Evolutionary conservation across 2,329 filamentous ascomycete species (phyloP).

Genomic region (Penicillium sp.): DNA sequence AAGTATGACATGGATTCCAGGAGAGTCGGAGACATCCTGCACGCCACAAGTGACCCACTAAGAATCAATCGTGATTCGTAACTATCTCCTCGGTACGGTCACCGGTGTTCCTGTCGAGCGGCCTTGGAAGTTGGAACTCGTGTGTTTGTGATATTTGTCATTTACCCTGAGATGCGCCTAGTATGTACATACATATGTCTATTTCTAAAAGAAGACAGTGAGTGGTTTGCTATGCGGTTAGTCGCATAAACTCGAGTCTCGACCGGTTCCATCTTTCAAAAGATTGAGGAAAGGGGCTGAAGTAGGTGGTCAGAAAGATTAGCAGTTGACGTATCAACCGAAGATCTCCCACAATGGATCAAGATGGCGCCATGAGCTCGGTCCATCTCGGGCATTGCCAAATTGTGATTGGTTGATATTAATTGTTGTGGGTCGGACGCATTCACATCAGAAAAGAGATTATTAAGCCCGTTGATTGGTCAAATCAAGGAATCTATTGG

Average conservation of each 20-base stretch:
- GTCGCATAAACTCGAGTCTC: neutral
- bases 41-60: constrained; percentile 1
- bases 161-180: neutral
- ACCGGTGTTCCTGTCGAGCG: too few species aligned
- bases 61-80: constrained; percentile 13
- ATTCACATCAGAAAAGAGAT: constrained; percentile 2
- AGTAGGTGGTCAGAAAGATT: neutral
- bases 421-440: neutral
- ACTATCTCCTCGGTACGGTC: constrained; percentile 6
- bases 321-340: constrained; percentile 25
- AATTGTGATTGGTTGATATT: constrained; percentile 1
- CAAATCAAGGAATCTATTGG: too few species aligned
- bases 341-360: constrained; percentile 13
- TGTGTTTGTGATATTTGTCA: too few species aligned
- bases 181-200: too few species aligned
- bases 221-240: neutral
- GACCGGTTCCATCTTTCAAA: neutral
- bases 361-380: constrained; percentile 10
- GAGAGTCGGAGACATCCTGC: neutral
- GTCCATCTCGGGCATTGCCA: constrained; percentile 7
- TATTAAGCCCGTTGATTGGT: constrained; percentile 20
- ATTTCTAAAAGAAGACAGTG: neutral
- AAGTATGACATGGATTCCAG: too few species aligned
- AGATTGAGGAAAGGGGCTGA: neutral
- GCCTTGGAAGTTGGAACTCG: too few species aligned